A percentile compares a stretch with the other conserved stretches of the same genome.
Evolutionary conservation across 208 protist species (phyloP).

Genomic region (Histomonas meleagridis): DNA sequence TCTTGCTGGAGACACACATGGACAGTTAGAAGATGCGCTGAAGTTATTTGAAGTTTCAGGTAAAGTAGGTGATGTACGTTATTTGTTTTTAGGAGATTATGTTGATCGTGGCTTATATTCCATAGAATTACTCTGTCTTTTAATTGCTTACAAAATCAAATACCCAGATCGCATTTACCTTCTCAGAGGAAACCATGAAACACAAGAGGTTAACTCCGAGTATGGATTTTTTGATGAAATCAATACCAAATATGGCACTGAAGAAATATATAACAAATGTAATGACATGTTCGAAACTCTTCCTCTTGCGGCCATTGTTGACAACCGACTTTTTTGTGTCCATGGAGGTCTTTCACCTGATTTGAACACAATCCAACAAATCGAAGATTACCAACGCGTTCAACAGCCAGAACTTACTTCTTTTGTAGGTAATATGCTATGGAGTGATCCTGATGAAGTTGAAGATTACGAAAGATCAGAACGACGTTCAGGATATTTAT

Average conservation of each 20-base stretch:
- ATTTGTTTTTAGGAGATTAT: conserved; percentile 36
- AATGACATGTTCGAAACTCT: conserved; percentile 69
- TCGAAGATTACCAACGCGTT: conserved; percentile 69
- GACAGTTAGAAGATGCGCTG: background rate
- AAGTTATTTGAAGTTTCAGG: background rate
- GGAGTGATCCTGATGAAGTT: conserved; percentile 70
- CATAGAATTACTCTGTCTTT: background rate
- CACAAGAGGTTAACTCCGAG: conserved; percentile 71
- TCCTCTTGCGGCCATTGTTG: conserved; percentile 61
- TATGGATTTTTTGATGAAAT: conserved; percentile 77
- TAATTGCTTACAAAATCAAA: conserved; percentile 20
- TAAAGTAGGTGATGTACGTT: background rate
- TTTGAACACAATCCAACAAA: conserved; percentile 39
- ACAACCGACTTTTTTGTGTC: conserved; percentile 31
- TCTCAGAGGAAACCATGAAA: conserved; percentile 78
- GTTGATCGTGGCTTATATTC: conserved; percentile 3
- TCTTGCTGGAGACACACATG: conserved; percentile 22
- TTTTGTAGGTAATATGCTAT: conserved; percentile 71
- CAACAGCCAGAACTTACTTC: conserved; percentile 61
- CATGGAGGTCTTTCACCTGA: conserved; percentile 30
- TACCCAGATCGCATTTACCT: conserved; percentile 72
- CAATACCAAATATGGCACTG: conserved; percentile 68
- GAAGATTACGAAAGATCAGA: conserved; percentile 65
- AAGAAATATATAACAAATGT: conserved; percentile 66
- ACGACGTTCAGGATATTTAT: conserved; percentile 70